Evolutionary conservation across 805 yeast species (phyloP), one percentile per base, ranked within the genome.

Genomic region (Sungouiozyma intestinalis): DNA sequence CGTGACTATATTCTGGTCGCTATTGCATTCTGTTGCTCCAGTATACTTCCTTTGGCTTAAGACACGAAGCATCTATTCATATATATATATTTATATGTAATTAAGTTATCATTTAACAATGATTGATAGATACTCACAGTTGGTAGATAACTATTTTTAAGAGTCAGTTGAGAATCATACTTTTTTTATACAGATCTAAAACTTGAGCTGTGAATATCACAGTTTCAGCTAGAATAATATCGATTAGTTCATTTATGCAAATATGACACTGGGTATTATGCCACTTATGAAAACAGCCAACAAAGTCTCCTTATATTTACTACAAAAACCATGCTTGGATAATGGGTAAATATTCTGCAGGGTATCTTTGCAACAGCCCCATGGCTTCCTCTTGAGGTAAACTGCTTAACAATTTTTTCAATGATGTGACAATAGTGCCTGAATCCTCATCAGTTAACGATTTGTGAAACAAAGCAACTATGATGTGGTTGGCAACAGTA

Each of bases 371-470:
- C 45, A 85, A 65, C 40, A 86, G 54, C 6, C 68, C 66, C 68
- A 83, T 63, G 3, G 85, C 88, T 48, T 82, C 80, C 14, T 69
- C 71, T 51, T 77, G 85, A 2, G 94, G 86, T 29, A 85, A 51
- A 4, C 75, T 67, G 16, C 77, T 70, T 42, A 88, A 64, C 35
- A 85, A 66, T 45, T 71, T 69, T 62, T 83, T 85, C 0, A 83
- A 72, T 1, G 85, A 71, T 3, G 62, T 64, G 3, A 81, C 82
- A 6, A 76, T 76, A 24, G 71, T 71, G 44, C 76, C 77, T 1
- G 88, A 90, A n/a, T 79, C 73, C 47, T 75, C 73, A 6, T 94
- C 95, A 16, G 67, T 64, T 37, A 88, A 69, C 1, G 88, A 67
- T 19, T 73, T 75, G 53, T 76, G 76, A n/a, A 73, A 66, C 41